Evolutionary conservation across 805 yeast species (phyloP).

Genomic region (Wickerhamiella shivajii): DNA sequence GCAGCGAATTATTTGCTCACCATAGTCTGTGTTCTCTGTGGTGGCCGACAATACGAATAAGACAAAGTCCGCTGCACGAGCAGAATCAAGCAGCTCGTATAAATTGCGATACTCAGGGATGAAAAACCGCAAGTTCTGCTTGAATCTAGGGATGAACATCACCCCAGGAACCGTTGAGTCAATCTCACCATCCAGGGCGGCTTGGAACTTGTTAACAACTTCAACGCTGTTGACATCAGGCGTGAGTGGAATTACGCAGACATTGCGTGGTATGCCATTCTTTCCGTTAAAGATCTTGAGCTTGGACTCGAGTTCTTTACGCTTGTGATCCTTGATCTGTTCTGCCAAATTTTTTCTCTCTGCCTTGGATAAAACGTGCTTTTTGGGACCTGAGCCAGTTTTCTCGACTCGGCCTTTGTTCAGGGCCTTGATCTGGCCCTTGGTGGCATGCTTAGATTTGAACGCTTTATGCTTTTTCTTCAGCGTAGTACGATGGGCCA

Average conservation of each 20-base stretch:
- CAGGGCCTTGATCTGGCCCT: slow-evolving; percentile 68
- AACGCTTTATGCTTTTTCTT: slow-evolving; percentile 80
- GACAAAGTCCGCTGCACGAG: slow-evolving; percentile 79
- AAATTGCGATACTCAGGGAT: slow-evolving; percentile 51
- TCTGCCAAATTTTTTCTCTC: slow-evolving; percentile 68
- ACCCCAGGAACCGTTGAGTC: slow-evolving; percentile 23
- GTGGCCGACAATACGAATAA: slow-evolving; percentile 79
- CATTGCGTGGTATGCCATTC: slow-evolving; percentile 67
- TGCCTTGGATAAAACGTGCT: slow-evolving; percentile 32
- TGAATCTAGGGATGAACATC: slow-evolving; percentile 48
- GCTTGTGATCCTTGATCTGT: slow-evolving; percentile 62
- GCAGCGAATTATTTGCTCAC: slow-evolving; percentile 83
- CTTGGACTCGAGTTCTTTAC: slow-evolving; percentile 39
- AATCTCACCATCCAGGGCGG: slow-evolving; percentile 11
- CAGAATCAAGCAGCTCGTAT: slow-evolving; percentile 64
- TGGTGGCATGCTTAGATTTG: slow-evolving; percentile 82
- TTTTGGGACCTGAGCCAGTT: slow-evolving; percentile 22
- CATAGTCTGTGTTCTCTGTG: slow-evolving; percentile 68
- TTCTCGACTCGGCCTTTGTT: slow-evolving; percentile 79
- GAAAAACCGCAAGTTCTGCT: slow-evolving; percentile 54
- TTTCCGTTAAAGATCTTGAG: slow-evolving; percentile 68
- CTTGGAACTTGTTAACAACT: slow-evolving; percentile 16
- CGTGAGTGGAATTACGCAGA: slow-evolving; percentile 69
- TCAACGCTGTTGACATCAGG: slow-evolving; percentile 38
- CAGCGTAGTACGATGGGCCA: slow-evolving; percentile 64